Percentiles rank a stretch among this genome's conserved stretches.
Conservation (phyloP, 2,329 filamentous ascomycete genomes). For the Ceratocystis variospora region DNA sequence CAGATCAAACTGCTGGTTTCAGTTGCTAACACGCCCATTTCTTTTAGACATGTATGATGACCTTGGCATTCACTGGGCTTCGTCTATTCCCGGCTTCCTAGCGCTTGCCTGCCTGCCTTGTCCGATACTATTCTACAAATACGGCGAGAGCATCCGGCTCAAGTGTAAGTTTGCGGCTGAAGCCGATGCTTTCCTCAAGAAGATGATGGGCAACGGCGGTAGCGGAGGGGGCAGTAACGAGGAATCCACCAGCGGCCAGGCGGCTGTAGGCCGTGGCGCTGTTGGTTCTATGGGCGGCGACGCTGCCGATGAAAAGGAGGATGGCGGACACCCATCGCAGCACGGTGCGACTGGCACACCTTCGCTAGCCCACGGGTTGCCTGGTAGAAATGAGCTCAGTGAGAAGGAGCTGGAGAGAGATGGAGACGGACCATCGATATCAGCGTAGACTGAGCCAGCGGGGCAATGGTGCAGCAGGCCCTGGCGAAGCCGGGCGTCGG, state of each 20-base stretch:
- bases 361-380: too few species aligned
- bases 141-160: constrained; percentile 47
- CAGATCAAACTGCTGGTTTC: neutral
- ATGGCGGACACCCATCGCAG: too few species aligned
- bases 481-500: too few species aligned
- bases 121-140: constrained; percentile 63
- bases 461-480: too few species aligned
- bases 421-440: too few species aligned
- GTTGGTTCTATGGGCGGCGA: too few species aligned
- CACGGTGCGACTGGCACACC: too few species aligned
- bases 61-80: constrained; percentile 64
- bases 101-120: constrained; percentile 58
- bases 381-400: too few species aligned
- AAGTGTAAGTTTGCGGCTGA: constrained; percentile 58
- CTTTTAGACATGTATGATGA: constrained; percentile 36
- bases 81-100: constrained; percentile 58
- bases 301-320: too few species aligned
- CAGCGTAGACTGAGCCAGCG: too few species aligned
- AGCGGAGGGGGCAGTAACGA: constrained; percentile 7
- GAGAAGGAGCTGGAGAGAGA: too few species aligned
- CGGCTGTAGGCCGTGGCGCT: neutral
- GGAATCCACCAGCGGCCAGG: too few species aligned
- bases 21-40: neutral
- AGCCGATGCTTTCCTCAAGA: constrained; percentile 45
- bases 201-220: constrained; percentile 26